phyloP scores from a whole-genome alignment of 2,329 filamentous ascomycete species.

The Clarireedia homoeocarpa region DNA sequence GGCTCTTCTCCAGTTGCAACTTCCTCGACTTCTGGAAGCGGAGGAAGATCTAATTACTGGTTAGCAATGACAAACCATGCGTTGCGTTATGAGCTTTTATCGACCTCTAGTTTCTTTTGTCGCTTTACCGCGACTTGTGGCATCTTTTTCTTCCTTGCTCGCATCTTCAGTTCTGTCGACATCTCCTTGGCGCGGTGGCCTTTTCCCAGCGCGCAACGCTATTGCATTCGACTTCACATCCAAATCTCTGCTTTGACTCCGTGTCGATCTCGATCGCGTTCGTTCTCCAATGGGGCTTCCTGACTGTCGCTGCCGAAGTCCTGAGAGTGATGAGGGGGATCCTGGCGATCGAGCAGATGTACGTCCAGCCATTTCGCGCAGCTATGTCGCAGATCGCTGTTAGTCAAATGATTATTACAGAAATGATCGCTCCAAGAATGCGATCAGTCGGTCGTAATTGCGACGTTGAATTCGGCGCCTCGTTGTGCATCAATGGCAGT shows the following conservation, averaged over 20 bases:
- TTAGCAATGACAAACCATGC: too few relatives aligned
- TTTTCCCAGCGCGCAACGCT: conserved; percentile 7
- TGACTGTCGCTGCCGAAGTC: conserved; percentile 8
- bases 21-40: not conserved
- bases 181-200: conserved; percentile 16
- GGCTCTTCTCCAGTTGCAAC: not conserved
- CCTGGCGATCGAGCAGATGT: conserved; percentile 15
- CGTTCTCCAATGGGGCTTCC: conserved; percentile 15
- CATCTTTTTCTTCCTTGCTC: not conserved
- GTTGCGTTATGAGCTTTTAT: not conserved
- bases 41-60: not conserved
- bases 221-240: conserved; percentile 13
- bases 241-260: conserved; percentile 33
- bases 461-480: too few relatives aligned
- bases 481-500: too few relatives aligned
- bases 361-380: conserved; percentile 10
- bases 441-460: not conserved
- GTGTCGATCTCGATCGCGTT: conserved; percentile 30
- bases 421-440: not conserved
- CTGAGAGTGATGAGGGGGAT: conserved; percentile 21
- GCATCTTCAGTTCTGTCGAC: conserved; percentile 19
- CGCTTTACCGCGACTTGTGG: conserved; percentile 1
- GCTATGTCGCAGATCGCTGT: not conserved
- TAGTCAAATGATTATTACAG: not conserved
- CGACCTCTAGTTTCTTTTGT: conserved; percentile 14